These are phyloP conservation scores for Schizosaccharomyces osmophilus DNA, from an alignment of 805 yeast genomes.

Conservation along the genomic window DNA sequence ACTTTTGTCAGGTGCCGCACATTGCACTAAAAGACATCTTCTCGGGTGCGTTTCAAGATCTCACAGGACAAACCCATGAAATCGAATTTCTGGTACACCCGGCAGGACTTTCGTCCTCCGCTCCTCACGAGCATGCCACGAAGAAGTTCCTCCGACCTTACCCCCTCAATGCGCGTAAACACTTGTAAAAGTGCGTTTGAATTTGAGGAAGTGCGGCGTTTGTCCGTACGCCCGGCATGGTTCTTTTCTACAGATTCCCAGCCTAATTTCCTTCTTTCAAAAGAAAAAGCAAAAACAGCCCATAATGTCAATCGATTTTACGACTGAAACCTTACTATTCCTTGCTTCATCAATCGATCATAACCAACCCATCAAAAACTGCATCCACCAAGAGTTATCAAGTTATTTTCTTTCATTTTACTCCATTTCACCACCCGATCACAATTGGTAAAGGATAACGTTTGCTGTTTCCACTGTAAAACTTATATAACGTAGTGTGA, in stretches of 20 bases:
- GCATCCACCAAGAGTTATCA: no score
- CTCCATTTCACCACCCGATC: not conserved
- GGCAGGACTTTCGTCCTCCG: not conserved
- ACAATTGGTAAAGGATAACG: not conserved
- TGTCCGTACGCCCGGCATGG: constrained; percentile 1
- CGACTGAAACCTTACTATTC: no score
- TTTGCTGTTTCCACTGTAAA: no score
- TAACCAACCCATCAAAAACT: no score
- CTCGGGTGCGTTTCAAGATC: not conserved
- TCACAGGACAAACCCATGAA: not conserved
- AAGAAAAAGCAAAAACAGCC: no score
- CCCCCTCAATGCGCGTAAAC: not conserved
- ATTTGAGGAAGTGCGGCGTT: constrained; percentile 1
- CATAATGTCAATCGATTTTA: no score
- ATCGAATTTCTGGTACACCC: constrained; percentile 1
- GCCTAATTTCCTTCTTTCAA: no score
- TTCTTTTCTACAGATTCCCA: not conserved
- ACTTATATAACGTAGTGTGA: not conserved
- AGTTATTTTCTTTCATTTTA: no score
- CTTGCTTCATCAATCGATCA: no score
- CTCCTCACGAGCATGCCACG: constrained; percentile 2
- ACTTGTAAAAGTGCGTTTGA: not conserved
- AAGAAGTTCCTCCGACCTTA: constrained; percentile 2
- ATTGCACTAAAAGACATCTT: constrained; percentile 1
- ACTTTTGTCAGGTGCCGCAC: not conserved